Evolutionary conservation across 305 asterid genomes (phyloP), one percentile per base, ranked within the genome.

Genomic region (Euphrasia arctica): DNA sequence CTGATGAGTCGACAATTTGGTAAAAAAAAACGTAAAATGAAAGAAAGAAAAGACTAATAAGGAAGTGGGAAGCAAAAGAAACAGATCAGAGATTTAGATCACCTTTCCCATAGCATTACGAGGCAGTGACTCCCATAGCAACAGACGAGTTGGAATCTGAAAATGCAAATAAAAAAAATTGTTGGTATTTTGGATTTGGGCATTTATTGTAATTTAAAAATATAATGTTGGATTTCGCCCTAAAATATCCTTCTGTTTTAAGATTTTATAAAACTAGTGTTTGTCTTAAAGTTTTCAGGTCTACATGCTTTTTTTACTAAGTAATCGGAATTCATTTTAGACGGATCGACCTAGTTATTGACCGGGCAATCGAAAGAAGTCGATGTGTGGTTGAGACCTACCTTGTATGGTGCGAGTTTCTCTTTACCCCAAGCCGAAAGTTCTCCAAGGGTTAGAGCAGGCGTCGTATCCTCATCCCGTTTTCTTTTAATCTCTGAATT

Each of bases 331-430:
- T 6, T 10, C 58, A 15, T 45, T 14, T 0, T 4, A 41, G 14
- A 36, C 56, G 6, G 54, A 18, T 25, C 41, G 14, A 18, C 12
- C 58, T 6, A 15, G 9, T 52, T 25, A 31, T 31, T 31, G 34
- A 31, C 34, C 34, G 4, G 34, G 34, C 34, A 31, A 31, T 31
- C 4, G 9, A 15, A 57, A 43, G 50, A 58, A 47, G 31, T 36
- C 42, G 7, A 36, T 36, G 42, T 36, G 42, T 36, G 9, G 8
- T 54, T 54, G 4, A 51, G 55, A 14, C 9, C 18, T 80, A 92
- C 98, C 98, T 93, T 93, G 83, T 93, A 93, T 2, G 97, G 97
- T 14, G 99, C 97, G 29, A 93, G 96, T 78, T 82, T 93, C 81
- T 88, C 92, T 79, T 86, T 90, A 13, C 95, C 97, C 99, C 99